A percentile compares a stretch with the other conserved stretches of the same genome.
phyloP scores from a whole-genome alignment of 768 basidiomycete genomes.

The Filobasidium floriforme region DNA sequence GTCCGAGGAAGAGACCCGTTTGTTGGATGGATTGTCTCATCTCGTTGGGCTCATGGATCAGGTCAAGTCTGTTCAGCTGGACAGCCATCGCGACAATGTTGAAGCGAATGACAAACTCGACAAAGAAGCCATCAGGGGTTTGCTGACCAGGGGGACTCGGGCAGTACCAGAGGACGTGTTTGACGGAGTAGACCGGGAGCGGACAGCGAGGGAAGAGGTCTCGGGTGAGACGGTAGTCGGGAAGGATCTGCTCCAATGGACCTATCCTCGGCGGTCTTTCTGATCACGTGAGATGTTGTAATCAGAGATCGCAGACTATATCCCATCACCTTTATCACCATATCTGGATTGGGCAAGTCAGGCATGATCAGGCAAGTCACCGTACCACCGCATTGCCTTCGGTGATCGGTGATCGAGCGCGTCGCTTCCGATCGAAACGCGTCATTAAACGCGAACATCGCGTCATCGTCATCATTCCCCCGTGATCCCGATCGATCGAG shows the following conservation, averaged over 20 bases:
- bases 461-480: background rate
- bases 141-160: slow-evolving; percentile 13
- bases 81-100: background rate
- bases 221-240: slow-evolving; percentile 7
- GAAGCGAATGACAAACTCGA: background rate
- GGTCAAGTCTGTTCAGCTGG: slow-evolving; percentile 19
- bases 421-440: too few species aligned
- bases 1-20: slow-evolving; percentile 14
- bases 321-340: too few species aligned
- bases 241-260: slow-evolving; percentile 16
- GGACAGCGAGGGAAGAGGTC: background rate
- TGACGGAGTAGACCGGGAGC: slow-evolving; percentile 15
- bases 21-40: slow-evolving; percentile 10
- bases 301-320: too few species aligned
- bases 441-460: slow-evolving; percentile 3
- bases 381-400: too few species aligned
- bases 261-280: background rate
- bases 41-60: slow-evolving; percentile 22
- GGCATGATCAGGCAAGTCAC: too few species aligned
- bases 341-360: too few species aligned
- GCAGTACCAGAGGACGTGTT: slow-evolving; percentile 18
- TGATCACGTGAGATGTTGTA: background rate
- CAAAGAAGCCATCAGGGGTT: slow-evolving; percentile 14
- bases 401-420: too few species aligned
- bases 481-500: background rate